phyloP scores from a whole-genome alignment of 495 filamentous ascomycete species.

The Elasticomyces elasticus region DNA sequence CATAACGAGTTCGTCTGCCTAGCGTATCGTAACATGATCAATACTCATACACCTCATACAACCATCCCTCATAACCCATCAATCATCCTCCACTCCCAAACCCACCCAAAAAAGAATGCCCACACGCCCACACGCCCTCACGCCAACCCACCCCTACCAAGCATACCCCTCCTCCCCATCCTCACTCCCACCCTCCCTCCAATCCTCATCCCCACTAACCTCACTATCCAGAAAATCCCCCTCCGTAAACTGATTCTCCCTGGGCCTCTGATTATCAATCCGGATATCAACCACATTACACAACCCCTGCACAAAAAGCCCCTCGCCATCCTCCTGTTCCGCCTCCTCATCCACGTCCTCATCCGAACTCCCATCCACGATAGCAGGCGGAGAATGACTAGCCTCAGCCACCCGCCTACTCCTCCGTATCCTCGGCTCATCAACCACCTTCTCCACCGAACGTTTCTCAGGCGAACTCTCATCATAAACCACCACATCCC shows the following conservation, averaged over 20 bases:
- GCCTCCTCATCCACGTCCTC: slow-evolving; percentile 1
- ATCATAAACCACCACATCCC: slow-evolving; percentile 8
- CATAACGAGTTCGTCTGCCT: neutral
- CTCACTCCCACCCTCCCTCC: slow-evolving; percentile 49
- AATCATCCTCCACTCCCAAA: neutral
- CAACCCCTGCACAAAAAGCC: slow-evolving; percentile 54
- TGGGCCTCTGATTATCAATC: slow-evolving; percentile 73
- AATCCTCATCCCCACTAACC: slow-evolving; percentile 65
- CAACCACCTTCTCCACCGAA: neutral
- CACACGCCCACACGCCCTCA: too few species aligned
- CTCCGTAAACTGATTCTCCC: slow-evolving; percentile 62
- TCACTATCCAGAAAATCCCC: slow-evolving; percentile 71
- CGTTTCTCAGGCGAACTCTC: slow-evolving; percentile 15
- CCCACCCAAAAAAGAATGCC: too few species aligned
- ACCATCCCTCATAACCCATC: neutral
- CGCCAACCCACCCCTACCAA: slow-evolving; percentile 31
- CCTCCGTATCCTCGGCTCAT: neutral
- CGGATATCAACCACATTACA: slow-evolving; percentile 70
- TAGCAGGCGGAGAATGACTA: neutral
- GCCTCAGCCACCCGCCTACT: slow-evolving; percentile 1
- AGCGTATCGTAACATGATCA: neutral
- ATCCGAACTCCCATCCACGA: too few species aligned
- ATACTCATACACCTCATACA: neutral
- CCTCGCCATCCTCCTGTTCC: slow-evolving; percentile 4
- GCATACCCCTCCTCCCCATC: slow-evolving; percentile 32